Conservation (phyloP, 2,329 filamentous ascomycete genomes). For the Aurifilum marmelostoma region DNA sequence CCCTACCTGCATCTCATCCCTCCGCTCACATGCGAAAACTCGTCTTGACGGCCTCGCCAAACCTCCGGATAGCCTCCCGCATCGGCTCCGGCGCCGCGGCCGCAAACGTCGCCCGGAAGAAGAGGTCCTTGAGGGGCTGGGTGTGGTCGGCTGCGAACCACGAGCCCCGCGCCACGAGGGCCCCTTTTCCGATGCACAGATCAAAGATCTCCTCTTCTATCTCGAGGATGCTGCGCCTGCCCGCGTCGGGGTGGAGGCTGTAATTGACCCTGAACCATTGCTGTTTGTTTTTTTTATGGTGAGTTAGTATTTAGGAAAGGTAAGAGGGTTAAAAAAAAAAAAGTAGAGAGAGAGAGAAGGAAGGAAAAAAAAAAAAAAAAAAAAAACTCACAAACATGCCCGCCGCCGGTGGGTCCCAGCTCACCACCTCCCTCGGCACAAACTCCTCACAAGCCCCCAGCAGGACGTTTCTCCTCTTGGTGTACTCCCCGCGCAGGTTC, state of each 20-base stretch:
- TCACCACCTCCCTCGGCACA: conserved; percentile 73
- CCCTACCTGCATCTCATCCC: neutral
- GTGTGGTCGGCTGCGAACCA: conserved; percentile 86
- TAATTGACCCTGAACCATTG: conserved; percentile 76
- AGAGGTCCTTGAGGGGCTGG: conserved; percentile 66
- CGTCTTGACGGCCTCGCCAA: conserved; percentile 73
- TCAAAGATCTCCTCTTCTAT: conserved; percentile 90
- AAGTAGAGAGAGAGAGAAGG: neutral
- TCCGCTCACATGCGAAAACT: conserved; percentile 47
- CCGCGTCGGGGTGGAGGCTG: conserved; percentile 64
- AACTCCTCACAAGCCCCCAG: conserved; percentile 78
- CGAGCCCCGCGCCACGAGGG: conserved; percentile 80
- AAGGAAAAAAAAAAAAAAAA: neutral
- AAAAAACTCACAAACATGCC: conserved; percentile 86
- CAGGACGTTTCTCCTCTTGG: conserved; percentile 74
- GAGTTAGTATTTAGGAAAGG: neutral
- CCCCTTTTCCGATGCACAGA: conserved; percentile 72
- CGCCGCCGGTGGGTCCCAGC: conserved; percentile 78
- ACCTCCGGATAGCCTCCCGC: conserved; percentile 70
- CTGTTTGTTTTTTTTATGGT: conserved; percentile 39
- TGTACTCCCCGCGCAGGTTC: conserved; percentile 80
- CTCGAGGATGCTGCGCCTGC: conserved; percentile 57
- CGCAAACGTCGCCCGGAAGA: conserved; percentile 89
- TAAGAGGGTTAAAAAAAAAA: neutral
- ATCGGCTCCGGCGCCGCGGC: conserved; percentile 74